Evolutionary conservation across 2,329 filamentous ascomycete species (phyloP).

Genomic region (Monilinia fructigena): DNA sequence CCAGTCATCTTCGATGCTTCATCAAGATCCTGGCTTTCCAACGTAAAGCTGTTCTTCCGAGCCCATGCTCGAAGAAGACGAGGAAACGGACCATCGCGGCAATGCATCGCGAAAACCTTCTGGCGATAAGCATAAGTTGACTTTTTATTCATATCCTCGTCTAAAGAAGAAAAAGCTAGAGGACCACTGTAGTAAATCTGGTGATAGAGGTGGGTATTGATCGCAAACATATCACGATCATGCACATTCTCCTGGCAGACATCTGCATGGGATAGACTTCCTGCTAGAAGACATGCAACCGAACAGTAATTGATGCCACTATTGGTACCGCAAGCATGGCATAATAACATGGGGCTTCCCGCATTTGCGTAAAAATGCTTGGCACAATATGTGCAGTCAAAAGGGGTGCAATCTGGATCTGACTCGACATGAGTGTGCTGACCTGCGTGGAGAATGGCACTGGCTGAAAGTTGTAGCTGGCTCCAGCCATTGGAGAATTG

Average conservation of each 20-base stretch:
- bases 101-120: conserved; percentile 34
- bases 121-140: conserved; percentile 33
- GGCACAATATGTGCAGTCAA: conserved; percentile 25
- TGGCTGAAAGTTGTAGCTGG: conserved; percentile 1
- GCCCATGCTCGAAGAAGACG: conserved; percentile 29
- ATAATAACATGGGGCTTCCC: conserved; percentile 28
- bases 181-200: conserved; percentile 4
- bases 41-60: conserved; percentile 19
- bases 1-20: conserved; percentile 29
- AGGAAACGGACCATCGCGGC: conserved; percentile 31
- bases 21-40: conserved; percentile 15
- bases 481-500: conserved; percentile 22
- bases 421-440: background rate
- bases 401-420: background rate
- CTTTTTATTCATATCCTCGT: background rate
- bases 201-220: conserved; percentile 14
- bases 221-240: background rate
- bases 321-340: conserved; percentile 31
- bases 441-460: conserved; percentile 2
- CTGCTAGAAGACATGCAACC: conserved; percentile 33
- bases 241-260: conserved; percentile 26
- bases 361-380: conserved; percentile 9
- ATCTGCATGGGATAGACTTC: conserved; percentile 29
- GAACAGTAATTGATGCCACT: conserved; percentile 34
- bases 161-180: background rate